Evolutionary conservation across 208 protist genomes (phyloP).

Genomic region (Phytomonas sp.): DNA sequence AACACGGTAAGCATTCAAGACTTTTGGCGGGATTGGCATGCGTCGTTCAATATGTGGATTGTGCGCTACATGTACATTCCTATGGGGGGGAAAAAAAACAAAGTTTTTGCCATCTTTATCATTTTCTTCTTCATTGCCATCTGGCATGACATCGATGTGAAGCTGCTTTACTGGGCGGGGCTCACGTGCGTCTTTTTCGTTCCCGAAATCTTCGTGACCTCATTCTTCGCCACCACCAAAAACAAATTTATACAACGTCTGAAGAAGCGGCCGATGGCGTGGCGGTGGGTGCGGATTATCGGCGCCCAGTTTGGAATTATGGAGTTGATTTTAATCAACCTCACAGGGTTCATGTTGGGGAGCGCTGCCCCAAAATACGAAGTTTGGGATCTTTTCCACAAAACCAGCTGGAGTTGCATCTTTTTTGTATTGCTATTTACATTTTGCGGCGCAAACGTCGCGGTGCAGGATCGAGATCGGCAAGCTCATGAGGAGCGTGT

Average conservation of each 20-base stretch:
- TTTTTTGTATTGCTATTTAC: slow-evolving; percentile 25
- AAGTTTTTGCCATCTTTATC: slow-evolving; percentile 62
- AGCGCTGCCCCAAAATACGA: slow-evolving; percentile 12
- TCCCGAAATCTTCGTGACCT: slow-evolving; percentile 51
- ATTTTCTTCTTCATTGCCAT: slow-evolving; percentile 91
- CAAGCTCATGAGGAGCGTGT: slow-evolving; percentile 29
- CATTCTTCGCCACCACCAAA: slow-evolving; percentile 25
- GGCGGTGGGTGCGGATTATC: slow-evolving; percentile 30
- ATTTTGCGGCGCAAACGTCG: slow-evolving; percentile 33
- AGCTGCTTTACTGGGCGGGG: slow-evolving; percentile 56
- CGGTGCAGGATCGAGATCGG: slow-evolving; percentile 51
- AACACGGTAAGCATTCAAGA: slow-evolving; percentile 79
- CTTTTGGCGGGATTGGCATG: slow-evolving; percentile 93
- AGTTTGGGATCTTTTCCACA: slow-evolving; percentile 14
- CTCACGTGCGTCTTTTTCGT: slow-evolving; percentile 62
- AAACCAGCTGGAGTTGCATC: slow-evolving; percentile 14
- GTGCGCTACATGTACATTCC: slow-evolving; percentile 87
- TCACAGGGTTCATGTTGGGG: slow-evolving; percentile 60
- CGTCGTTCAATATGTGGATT: slow-evolving; percentile 80
- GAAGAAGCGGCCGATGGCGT: slow-evolving; percentile 21
- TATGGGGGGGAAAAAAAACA: slow-evolving; percentile 18
- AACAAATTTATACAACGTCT: slow-evolving; percentile 18
- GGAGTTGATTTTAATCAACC: slow-evolving; percentile 49
- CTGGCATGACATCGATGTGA: slow-evolving; percentile 87
- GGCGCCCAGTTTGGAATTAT: slow-evolving; percentile 32